Evolutionary conservation across 176 grass and related monocot species (phyloP).

Genomic region (Musa acuminata): DNA sequence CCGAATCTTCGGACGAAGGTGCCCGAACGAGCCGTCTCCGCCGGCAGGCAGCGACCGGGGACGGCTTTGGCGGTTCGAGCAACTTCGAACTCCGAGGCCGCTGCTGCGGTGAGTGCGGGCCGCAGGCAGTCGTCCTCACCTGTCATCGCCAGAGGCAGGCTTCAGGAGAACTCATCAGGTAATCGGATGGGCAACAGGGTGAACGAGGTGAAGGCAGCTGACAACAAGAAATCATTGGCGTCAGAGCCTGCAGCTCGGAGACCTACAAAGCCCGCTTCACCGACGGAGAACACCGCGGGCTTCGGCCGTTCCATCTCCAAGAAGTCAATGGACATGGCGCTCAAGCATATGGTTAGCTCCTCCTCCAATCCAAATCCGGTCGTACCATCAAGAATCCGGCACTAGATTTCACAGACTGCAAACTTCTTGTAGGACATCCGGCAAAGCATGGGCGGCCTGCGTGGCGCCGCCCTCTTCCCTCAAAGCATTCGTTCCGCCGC

Average conservation of each 20-base stretch:
- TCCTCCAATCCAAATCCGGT: not conserved
- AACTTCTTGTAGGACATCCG: constrained; percentile 4
- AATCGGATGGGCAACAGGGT: not conserved
- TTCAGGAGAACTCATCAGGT: not conserved
- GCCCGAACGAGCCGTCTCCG: not conserved
- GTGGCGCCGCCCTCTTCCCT: constrained; percentile 9
- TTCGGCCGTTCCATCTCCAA: constrained; percentile 15
- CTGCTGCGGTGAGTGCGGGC: not conserved
- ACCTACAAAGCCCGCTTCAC: not conserved
- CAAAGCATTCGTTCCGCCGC: constrained; percentile 19
- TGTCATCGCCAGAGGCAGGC: not conserved
- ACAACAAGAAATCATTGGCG: not conserved
- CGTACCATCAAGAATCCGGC: too few relatives aligned
- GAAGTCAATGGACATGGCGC: constrained; percentile 8
- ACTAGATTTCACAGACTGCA: not conserved
- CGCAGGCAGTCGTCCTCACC: constrained; percentile 7
- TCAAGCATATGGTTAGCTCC: constrained; percentile 18
- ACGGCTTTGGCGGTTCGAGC: not conserved
- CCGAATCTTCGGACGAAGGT: not conserved
- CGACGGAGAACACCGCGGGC: not conserved
- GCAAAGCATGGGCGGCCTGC: constrained; percentile 5
- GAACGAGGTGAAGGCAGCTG: not conserved
- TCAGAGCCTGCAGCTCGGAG: constrained; percentile 1
- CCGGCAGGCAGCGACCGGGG: not conserved
- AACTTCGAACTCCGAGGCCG: not conserved